Evolutionary conservation across 2,329 filamentous ascomycete species (phyloP), one percentile per base, ranked within the genome.

Genomic region (Fusarium vanettenii): DNA sequence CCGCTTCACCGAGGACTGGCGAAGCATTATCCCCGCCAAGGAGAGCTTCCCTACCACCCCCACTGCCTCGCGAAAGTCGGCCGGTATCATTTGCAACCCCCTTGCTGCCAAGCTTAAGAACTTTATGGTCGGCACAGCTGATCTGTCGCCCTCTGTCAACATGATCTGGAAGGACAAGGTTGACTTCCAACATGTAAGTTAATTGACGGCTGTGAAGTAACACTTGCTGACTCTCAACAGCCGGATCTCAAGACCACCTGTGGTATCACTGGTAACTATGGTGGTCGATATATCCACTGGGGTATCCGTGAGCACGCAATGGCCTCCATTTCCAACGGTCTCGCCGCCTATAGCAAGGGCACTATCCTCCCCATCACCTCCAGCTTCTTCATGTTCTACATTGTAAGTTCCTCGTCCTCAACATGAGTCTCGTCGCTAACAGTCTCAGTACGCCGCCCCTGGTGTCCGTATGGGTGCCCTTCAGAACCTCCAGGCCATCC

Each of bases 351-450:
- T 69, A 83, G 84, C 67, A 87, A 85, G 39, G 87, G 85, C 27
- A 89, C 89, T 0, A 86, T 91, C 72, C 81, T 92, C 9, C 89
- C 89, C 0, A 81, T 91, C 39, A 92, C 89, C 1, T 87, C 87
- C 0, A 86, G 85, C 6, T 92, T 91, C 81, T 91, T 91, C 83
- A 91, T 92, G 88, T 91, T 91, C 80, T 91, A 91, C 74, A 79
- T 84, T 22, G 48, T 52, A 31, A 31, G 48, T 52, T 6, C 8
- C 2, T 13, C 18, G 5, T 14, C 11, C 4, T 31, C 27, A 14
- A 52, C 10, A 14, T 6, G 3, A 31, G 18, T 7, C 18, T 11
- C 2, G 0, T 20, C 27, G 9, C 48, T 52, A 31, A 52, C 48
- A 29, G 10, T 20, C 27, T 29, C 27, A 52, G 48, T 88, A 89